phyloP scores from a whole-genome alignment of 78 protist genomes.

The Pelomyxa schiedti region DNA sequence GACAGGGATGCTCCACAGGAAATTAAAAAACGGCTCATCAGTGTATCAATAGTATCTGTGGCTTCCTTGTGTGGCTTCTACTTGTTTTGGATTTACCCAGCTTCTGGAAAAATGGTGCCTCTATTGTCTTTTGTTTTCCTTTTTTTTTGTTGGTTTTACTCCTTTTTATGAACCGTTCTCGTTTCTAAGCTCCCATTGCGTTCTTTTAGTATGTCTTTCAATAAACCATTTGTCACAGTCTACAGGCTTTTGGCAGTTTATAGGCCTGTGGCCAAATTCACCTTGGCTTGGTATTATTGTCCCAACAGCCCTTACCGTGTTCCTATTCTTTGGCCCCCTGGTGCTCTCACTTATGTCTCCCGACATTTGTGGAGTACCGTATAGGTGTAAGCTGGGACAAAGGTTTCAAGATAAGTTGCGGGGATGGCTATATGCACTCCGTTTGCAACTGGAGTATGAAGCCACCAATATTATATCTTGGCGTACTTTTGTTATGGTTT shows the following conservation, averaged over 20 bases:
- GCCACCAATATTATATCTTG: too few species aligned
- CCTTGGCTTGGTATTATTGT: background rate
- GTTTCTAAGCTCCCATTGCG: background rate
- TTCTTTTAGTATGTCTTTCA: background rate
- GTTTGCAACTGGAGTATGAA: too few species aligned
- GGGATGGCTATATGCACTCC: too few species aligned
- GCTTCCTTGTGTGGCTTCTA: background rate
- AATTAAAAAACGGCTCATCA: background rate
- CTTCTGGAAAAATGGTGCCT: background rate
- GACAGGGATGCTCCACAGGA: background rate
- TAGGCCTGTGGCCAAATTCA: too few species aligned
- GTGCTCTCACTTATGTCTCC: background rate
- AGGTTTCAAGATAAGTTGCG: too few species aligned
- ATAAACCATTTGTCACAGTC: background rate
- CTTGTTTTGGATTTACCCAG: background rate
- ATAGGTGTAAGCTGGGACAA: background rate
- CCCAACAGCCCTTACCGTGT: background rate
- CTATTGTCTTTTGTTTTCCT: background rate
- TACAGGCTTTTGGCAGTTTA: too few species aligned
- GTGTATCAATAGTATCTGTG: background rate
- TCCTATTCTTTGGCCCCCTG: background rate
- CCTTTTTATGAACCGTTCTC: background rate
- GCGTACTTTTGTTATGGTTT: background rate
- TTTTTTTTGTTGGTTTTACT: background rate
- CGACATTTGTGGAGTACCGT: background rate